Percentiles rank a stretch among this genome's conserved stretches.
phyloP scores from a whole-genome alignment of 2,329 filamentous ascomycete genomes.

The Dothidotthia symphoricarpi region DNA sequence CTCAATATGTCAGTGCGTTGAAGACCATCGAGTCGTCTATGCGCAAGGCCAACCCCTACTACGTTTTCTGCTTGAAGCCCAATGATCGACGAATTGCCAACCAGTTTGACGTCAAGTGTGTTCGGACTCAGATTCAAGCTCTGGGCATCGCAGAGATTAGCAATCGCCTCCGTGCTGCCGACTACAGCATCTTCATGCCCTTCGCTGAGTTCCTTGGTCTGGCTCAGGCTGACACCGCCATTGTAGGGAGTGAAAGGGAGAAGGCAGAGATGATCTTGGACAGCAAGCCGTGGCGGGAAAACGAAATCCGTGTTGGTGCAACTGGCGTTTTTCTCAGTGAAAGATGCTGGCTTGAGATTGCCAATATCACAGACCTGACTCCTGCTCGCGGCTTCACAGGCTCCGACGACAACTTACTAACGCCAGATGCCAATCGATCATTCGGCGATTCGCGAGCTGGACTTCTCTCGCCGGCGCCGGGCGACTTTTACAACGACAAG shows the following conservation, averaged over 20 bases:
- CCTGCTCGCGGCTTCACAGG: constrained; percentile 42
- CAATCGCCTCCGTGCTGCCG: constrained; percentile 84
- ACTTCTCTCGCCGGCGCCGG: constrained; percentile 56
- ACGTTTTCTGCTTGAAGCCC: constrained; percentile 94
- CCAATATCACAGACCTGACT: constrained; percentile 60
- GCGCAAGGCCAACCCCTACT: constrained; percentile 86
- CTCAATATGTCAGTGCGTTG: constrained; percentile 84
- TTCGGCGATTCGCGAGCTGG: constrained; percentile 62
- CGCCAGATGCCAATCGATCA: constrained; percentile 50
- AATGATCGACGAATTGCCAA: constrained; percentile 97
- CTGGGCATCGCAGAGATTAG: constrained; percentile 97
- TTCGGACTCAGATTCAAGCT: constrained; percentile 88
- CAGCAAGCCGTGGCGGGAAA: constrained; percentile 85
- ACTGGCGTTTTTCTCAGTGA: constrained; percentile 96
- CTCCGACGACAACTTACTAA: constrained; percentile 55
- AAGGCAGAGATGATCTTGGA: constrained; percentile 90
- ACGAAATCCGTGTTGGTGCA: constrained; percentile 85
- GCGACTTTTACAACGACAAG: constrained; percentile 71
- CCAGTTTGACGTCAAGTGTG: constrained; percentile 98
- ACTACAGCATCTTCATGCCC: constrained; percentile 93
- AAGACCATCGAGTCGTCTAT: constrained; percentile 90
- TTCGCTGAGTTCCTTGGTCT: constrained; percentile 94
- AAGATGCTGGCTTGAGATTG: constrained; percentile 88
- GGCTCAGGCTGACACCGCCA: constrained; percentile 75
- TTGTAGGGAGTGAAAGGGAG: constrained; percentile 89